These are phyloP conservation scores for Ophiostoma pallidulum DNA, from an alignment of 2,329 filamentous ascomycete genomes.

Conservation along the genomic window DNA sequence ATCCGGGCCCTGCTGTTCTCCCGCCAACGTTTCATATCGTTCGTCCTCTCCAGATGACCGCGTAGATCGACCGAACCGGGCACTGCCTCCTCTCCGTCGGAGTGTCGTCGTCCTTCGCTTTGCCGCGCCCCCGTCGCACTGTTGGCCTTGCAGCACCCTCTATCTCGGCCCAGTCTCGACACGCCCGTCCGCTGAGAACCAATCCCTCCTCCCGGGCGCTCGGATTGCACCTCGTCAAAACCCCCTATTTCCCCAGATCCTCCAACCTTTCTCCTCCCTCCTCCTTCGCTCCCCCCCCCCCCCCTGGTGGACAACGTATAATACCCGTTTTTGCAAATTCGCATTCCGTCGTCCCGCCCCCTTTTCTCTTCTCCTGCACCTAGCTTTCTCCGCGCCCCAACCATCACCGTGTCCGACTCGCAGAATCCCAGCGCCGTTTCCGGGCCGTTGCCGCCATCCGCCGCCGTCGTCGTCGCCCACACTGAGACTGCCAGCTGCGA, in stretches of 20 bases:
- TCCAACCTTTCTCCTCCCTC: not conserved
- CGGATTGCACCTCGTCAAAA: too few species aligned
- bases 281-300: not conserved
- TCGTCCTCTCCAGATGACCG: not conserved
- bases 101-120: too few species aligned
- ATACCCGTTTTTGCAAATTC: too few species aligned
- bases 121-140: too few species aligned
- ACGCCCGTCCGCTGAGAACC: too few species aligned
- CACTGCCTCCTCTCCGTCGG: not conserved
- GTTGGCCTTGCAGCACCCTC: too few species aligned
- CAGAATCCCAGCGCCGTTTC: conserved; percentile 4
- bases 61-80: conserved; percentile 3
- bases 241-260: too few species aligned
- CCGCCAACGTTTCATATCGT: too few species aligned
- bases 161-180: too few species aligned
- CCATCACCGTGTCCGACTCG: conserved; percentile 16
- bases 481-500: not conserved
- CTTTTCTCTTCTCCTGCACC: not conserved
- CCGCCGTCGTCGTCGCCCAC: not conserved
- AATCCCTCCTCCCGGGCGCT: too few species aligned
- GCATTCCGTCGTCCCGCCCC: not conserved
- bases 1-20: too few species aligned
- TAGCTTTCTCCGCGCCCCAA: not conserved
- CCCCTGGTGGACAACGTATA: too few species aligned
- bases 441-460: conserved; percentile 9